Evolutionary conservation across 306 rosid species (phyloP), one percentile per base, ranked within the genome.

Genomic region (Pterocarpus macrocarpus): DNA sequence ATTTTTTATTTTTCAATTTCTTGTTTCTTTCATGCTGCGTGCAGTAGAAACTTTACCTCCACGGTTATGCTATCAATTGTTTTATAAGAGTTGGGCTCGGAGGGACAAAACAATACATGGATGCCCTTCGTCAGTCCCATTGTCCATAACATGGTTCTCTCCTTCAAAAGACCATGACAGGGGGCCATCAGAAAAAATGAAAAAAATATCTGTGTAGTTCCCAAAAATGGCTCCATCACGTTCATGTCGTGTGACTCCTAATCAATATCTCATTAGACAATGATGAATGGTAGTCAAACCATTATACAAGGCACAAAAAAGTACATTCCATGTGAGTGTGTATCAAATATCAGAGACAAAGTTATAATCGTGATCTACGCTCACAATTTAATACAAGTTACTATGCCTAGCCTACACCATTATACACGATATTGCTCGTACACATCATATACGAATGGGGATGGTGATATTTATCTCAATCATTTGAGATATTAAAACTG

Each of bases 381-480:
- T 2, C 3, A 22, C 35, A 28, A 63, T 5, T 0, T 52, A 13
- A 52, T 14, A 52, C 34, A 6, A 16, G 45, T 41, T 8, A 41
- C 45, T 22, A 22, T 15, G 53, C 14, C 53, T 47, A 52, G 57
- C 57, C 17, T 13, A 57, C 11, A 13, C 4, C 3, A 2, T 49
- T 49, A 17, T 39, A 39, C 7, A 39, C 4, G 47, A 43, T 43
- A 34, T 14, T 33, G 8, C 58, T 52, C 58, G 58, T 52, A 34
- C 69, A 33, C 17, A 33, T 59, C 36, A 9, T 49, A 62, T 50
- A 80, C 12, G 71, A 38, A 70, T 39, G 36, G 15, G 10, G 3
- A 15, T 13, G 5, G 33, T 33, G 36, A 71, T 10, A 74, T 34
- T 4, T 61, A 59, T 81, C 85, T 81, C 81, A 75, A 17, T 75